Conservation (phyloP, 495 filamentous ascomycete genomes). For the Aspergillus egyptiacus region DNA sequence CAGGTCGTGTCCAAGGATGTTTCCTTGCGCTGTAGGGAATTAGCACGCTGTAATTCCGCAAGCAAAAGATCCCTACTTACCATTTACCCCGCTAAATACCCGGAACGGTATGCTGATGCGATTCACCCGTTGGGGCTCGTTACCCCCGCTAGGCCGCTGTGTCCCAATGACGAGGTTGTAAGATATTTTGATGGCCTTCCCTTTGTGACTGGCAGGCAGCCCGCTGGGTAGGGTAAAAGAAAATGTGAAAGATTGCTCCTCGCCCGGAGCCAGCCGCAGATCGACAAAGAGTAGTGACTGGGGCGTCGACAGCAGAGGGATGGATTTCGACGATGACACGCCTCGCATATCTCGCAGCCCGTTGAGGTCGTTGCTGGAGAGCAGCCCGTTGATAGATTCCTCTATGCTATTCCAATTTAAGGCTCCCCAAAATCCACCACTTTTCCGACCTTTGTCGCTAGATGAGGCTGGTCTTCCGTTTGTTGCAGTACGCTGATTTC, state of each 20-base stretch:
- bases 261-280: constrained; percentile 76
- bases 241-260: constrained; percentile 83
- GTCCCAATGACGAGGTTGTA: constrained; percentile 92
- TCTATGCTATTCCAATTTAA: constrained; percentile 87
- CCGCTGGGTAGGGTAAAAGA: constrained; percentile 78
- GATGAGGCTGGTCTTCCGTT: constrained; percentile 22
- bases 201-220: constrained; percentile 82
- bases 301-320: constrained; percentile 89
- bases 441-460: constrained; percentile 61
- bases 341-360: constrained; percentile 92
- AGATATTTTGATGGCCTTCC: constrained; percentile 87
- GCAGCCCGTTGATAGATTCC: constrained; percentile 77
- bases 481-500: constrained; percentile 64
- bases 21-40: constrained; percentile 47
- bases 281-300: constrained; percentile 97
- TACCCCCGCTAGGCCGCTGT: constrained; percentile 70
- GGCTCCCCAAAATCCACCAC: constrained; percentile 73
- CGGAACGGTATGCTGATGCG: constrained; percentile 92
- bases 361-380: constrained; percentile 80
- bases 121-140: constrained; percentile 73
- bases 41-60: not conserved
- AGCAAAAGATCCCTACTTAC: constrained; percentile 27
- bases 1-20: constrained; percentile 75
- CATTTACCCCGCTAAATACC: constrained; percentile 86
- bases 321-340: constrained; percentile 67